Base-by-base conservation (phyloP, 225 moss, liverwort and hornwort genomes). In the Physcomitrium patens region DNA sequence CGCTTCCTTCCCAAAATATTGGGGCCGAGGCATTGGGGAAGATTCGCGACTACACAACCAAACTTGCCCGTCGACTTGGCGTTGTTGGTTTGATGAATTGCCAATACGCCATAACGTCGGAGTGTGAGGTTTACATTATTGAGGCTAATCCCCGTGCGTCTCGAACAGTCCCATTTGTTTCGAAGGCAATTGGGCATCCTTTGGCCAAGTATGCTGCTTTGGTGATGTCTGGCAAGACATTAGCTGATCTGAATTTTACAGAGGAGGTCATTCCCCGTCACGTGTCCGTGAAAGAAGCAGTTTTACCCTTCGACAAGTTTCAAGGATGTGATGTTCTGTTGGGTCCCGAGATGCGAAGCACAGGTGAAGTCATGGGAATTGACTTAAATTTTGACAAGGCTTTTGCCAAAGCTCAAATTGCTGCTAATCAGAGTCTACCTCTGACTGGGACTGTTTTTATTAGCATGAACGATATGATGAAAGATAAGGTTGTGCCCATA, bases 181-280 rank as follows among this genome's bases (percentile, higher is more conserved):
- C 97, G 0, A 99, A 99, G 85, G 97, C 97, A n/a, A 99, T 99
- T 49, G 97, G 97, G 16, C 97, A 99, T 78, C 97, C 97, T 65
- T 71, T 99, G 48, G 97, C 97, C 1, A 99, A 95, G 67, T 99
- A 99, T 51, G 97, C 97, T 5, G 91, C 97, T 9, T 87, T 99
- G 1, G 68, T 99, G 69, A 99, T 99, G 97, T 91, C 97, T 0
- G 97, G 97, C 10, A 87, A 76, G 80, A 83, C 90, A 7, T 68
- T 99, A 3, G 61, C 76, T 5, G 91, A 95, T 12, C 43, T 99
- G 14, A 77, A 80, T 9, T 99, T 93, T 54, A 83, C 85, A 8
- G 46, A 86, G 54, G 97, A 99, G 77, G 89, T 99, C 66, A 84
- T 99, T 63, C 94, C 97, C 14, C 70, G 72, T 20, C 97, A 99